Evolutionary conservation across 2,329 filamentous ascomycete genomes (phyloP), one percentile per base, ranked within the genome.

Genomic region (Alternaria hordeiaustralica): DNA sequence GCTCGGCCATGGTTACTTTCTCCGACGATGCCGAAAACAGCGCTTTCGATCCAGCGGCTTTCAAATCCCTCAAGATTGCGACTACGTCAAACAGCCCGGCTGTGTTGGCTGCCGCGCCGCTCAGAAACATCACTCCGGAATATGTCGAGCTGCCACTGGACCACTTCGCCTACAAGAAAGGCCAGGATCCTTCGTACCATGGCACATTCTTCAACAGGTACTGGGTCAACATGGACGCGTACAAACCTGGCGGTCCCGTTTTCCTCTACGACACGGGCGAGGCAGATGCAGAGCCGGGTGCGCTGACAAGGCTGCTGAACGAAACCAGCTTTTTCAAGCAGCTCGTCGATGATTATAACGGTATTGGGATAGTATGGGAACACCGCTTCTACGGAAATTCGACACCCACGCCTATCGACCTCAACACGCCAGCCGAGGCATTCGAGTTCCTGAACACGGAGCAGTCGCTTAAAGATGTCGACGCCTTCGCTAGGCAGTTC

Each of bases 331-430:
- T 78, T 50, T 78, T 80, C 68, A 76, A 75, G 60, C 73, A 79
- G 57, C 60, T 80, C 11, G 74, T 80, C 15, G 75, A 79, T 20
- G 61, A 74, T n/a, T 80, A 76, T 46, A 66, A 71, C 21, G 79
- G 78, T 5, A 70, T 82, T 45, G 79, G 79, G 5, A 79, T 82
- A 44, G 74, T 79, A 0, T 82, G 79, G 78, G 79, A 82, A 65
- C 79, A 81, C 59, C 75, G 81, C 30, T 83, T 75, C 59, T 80
- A 83, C 50, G 81, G 81, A n/a, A 77, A 78, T 20, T 83, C 81
- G 0, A 73, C 74, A 2, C 79, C 79, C 4, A 73, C 74, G 12
- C 72, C 70, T 0, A 77, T 80, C 45, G 70, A 73, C 25, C 55
- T 75, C 6, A 67, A 78, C 33, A 80, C 78, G 3, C 71, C 79